Conservation (phyloP, 75 land plant species). For the Pseudotsuga menziesii region DNA sequence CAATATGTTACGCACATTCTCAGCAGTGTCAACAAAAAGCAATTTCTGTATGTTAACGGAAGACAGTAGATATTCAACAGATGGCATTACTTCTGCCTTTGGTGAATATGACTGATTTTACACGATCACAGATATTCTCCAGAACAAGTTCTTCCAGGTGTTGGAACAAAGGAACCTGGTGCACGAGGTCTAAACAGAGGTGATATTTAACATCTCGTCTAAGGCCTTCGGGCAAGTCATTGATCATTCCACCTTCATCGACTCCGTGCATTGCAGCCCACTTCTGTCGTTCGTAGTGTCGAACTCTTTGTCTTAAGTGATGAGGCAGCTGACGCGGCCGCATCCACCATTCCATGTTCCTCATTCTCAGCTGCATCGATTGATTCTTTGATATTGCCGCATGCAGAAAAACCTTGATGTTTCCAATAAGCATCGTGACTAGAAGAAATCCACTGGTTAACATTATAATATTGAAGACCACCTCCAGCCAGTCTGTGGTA, state of each 20-base stretch:
- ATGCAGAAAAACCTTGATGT: slow-evolving; percentile 93
- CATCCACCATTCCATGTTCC: slow-evolving; percentile 97
- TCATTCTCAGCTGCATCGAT: slow-evolving; percentile 71
- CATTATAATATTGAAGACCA: slow-evolving; percentile 75
- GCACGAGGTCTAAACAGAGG: slow-evolving; percentile 83
- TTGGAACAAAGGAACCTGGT: slow-evolving; percentile 93
- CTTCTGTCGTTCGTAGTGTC: slow-evolving; percentile 82
- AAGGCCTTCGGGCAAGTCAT: slow-evolving; percentile 82
- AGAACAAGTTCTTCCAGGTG: slow-evolving; percentile 87
- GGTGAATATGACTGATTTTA: slow-evolving; percentile 78
- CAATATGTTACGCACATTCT: no score
- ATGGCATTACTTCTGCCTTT: no score
- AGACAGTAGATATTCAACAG: no score
- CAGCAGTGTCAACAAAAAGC: no score
- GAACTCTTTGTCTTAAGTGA: slow-evolving; percentile 70
- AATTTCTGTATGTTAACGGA: no score
- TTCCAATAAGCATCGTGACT: slow-evolving; percentile 94
- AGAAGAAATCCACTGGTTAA: slow-evolving; percentile 75
- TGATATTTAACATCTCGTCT: slow-evolving; percentile 89
- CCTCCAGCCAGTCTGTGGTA: slow-evolving; percentile 78
- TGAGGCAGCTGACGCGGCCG: slow-evolving; percentile 68
- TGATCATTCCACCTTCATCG: slow-evolving; percentile 69
- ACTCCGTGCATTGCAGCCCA: slow-evolving; percentile 97
- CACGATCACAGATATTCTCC: slow-evolving; percentile 89
- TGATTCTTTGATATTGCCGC: slow-evolving; percentile 92